phyloP scores from a whole-genome alignment of 352 stramenopile genomes.

The Globisporangium carolinianum region DNA sequence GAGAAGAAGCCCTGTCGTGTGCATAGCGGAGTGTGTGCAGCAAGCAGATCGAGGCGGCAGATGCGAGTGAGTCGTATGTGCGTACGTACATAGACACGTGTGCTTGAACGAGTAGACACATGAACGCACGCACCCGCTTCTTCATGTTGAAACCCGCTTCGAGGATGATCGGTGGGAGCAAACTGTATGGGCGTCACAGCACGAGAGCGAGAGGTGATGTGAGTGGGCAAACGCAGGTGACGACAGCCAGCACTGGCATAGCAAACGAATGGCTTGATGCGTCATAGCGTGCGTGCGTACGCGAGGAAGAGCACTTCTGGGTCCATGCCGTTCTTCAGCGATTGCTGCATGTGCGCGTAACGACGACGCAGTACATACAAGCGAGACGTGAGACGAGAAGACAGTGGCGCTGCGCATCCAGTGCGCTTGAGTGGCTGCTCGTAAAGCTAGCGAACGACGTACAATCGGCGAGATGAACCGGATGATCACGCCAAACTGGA shows the following conservation, averaged over 20 bases:
- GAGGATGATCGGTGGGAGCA: conserved; percentile 78
- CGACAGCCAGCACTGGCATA: too few species aligned
- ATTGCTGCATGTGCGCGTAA: conserved; percentile 32
- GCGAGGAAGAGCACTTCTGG: conserved; percentile 81
- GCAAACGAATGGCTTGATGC: too few species aligned
- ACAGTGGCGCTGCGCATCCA: too few species aligned
- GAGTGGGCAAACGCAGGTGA: neutral
- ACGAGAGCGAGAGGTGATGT: neutral
- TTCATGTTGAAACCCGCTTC: conserved; percentile 87
- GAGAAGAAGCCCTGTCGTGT: conserved; percentile 69
- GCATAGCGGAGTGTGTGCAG: too few species aligned
- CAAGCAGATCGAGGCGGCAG: too few species aligned
- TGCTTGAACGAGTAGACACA: neutral
- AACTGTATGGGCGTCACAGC: conserved; percentile 10
- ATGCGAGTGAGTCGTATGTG: neutral
- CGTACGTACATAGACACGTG: conserved; percentile 7
- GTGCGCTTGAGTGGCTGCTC: too few species aligned
- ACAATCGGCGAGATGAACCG: conserved; percentile 79
- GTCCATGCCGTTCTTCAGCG: conserved; percentile 75
- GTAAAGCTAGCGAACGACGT: neutral
- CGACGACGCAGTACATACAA: conserved; percentile 1
- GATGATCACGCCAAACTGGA: conserved; percentile 65
- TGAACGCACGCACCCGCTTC: conserved; percentile 46
- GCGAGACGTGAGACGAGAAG: too few species aligned
- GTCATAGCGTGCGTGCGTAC: conserved; percentile 15